Conservation (phyloP, 1,284 basidiomycete genomes). For the Phellopilus nigrolimitatus region DNA sequence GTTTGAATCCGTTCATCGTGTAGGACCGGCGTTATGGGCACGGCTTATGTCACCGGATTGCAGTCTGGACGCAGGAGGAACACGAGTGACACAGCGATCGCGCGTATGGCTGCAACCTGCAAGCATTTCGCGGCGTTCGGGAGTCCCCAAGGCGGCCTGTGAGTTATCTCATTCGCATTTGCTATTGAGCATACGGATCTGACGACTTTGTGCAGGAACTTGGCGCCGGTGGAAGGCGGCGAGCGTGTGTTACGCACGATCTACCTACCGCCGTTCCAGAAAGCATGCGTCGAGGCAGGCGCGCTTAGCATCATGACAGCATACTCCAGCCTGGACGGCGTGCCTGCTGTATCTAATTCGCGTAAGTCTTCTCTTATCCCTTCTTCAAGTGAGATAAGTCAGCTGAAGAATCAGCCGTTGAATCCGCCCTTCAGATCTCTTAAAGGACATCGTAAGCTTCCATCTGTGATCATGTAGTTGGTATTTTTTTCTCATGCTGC, state of each 20-base stretch:
- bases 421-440: conserved; percentile 37
- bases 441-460: conserved; percentile 50
- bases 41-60: conserved; percentile 56
- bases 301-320: conserved; percentile 63
- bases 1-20: background rate
- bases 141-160: conserved; percentile 64
- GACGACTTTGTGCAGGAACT: conserved; percentile 38
- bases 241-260: conserved; percentile 59
- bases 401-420: background rate
- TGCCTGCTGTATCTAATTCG: conserved; percentile 54
- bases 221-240: conserved; percentile 60
- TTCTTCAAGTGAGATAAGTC: background rate
- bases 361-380: conserved; percentile 36
- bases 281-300: conserved; percentile 49
- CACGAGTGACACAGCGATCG: conserved; percentile 45
- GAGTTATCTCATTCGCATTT: conserved; percentile 28
- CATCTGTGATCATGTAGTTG: background rate
- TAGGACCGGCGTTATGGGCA: conserved; percentile 58
- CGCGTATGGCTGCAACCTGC: conserved; percentile 63
- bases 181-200: background rate
- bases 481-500: background rate
- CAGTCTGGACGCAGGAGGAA: conserved; percentile 55
- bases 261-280: conserved; percentile 58
- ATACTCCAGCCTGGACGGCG: conserved; percentile 64
- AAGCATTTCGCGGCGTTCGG: conserved; percentile 72